Percentiles rank a stretch among this genome's conserved stretches.
These are phyloP conservation scores for Darksidea phi DNA, from an alignment of 495 filamentous ascomycete species.

Conservation along the genomic window DNA sequence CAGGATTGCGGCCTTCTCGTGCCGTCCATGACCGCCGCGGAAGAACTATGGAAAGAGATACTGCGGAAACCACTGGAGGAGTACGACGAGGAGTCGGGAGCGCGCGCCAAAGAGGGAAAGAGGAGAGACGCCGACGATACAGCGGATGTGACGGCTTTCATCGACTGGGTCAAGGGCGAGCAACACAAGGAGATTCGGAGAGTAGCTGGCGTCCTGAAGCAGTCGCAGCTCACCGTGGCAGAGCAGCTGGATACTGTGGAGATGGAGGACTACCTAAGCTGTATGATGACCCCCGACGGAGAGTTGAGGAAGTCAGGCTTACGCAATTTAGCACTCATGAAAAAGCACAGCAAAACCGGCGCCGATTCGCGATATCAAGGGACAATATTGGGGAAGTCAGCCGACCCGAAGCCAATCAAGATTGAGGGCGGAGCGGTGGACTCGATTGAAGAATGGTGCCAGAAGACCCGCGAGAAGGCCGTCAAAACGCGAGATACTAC, in stretches of 20 bases:
- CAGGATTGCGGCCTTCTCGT: constrained; percentile 69
- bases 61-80: constrained; percentile 40
- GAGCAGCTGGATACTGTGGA: constrained; percentile 50
- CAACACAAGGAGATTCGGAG: constrained; percentile 70
- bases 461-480: constrained; percentile 21
- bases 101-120: constrained; percentile 36
- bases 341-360: constrained; percentile 78
- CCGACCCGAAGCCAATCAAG: constrained; percentile 63
- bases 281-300: constrained; percentile 40
- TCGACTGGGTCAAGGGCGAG: constrained; percentile 69
- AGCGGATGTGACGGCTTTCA: constrained; percentile 67
- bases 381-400: constrained; percentile 69
- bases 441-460: constrained; percentile 65
- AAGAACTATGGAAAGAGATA: constrained; percentile 54
- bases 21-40: constrained; percentile 58
- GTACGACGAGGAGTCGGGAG: constrained; percentile 30
- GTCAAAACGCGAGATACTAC: constrained; percentile 9
- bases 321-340: constrained; percentile 56
- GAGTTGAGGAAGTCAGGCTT: constrained; percentile 3
- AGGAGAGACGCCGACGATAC: constrained; percentile 64
- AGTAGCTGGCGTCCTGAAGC: constrained; percentile 54
- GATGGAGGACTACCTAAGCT: constrained; percentile 71
- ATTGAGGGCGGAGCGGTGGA: constrained; percentile 70
- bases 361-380: constrained; percentile 79
- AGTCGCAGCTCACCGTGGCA: constrained; percentile 41